Evolutionary conservation across 768 basidiomycete genomes (phyloP), one percentile per base, ranked within the genome.

Genomic region (Lepiota brunneoincarnata): DNA sequence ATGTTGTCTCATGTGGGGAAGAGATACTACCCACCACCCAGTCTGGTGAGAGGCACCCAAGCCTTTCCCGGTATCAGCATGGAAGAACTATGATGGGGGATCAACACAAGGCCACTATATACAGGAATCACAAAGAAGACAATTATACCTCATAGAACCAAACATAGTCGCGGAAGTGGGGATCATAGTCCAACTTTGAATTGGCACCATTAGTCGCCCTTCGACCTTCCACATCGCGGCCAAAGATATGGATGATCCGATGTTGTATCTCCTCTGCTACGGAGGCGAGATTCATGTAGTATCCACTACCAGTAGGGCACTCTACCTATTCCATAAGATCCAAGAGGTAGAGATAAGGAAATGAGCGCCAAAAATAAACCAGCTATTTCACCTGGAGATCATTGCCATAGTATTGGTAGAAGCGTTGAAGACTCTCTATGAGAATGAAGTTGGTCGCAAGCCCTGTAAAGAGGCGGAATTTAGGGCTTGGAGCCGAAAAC

Each of bases 241-340:
- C 87, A 64, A 99, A 99, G 62, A 99, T 93, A 69, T 98, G 94
- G 52, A 98, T 99, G 58, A 98, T 86, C n/a, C 97, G 87, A 66
- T 98, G 96, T 69, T 98, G 97, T 52, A 99, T 94, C 69, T 99
- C 97, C 64, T 98, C 96, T 4, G 97, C 93, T 17, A 96, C 93
- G 54, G 83, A 80, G 9, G 88, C 91, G 6, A 99, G 83, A 66
- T 93, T 91, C 94, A 98, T 98, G 70, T 87, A 93, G 61, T 97
- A 95, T n/a, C 97, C 97, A 58, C 88, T 91, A 23, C 94, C 93
- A 0, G 93, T 94, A 4, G 97, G 97, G 64, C 97, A 99, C 69
- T 99, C 97, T 24, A 96, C 87, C 76, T 82, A 49, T 6, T 41
- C 12, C 28, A 38, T 46, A 48, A 20, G 24, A 45, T 28, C 38